Conservation (phyloP, 176 grass and related monocot species). For the Juncus effusus region DNA sequence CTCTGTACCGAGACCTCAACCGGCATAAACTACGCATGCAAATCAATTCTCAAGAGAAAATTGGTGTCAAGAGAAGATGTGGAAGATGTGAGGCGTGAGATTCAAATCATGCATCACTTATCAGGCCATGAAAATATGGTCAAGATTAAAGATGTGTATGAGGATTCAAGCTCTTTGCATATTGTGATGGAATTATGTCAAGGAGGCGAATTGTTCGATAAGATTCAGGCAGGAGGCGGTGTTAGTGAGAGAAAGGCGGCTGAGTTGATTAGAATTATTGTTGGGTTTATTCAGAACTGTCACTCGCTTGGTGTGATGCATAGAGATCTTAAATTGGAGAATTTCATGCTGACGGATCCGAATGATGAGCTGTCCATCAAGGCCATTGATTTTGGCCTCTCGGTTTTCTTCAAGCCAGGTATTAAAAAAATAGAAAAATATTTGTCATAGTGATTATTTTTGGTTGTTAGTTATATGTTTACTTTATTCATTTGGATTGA, state of each 20-base stretch:
- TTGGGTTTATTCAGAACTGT: conserved; percentile 76
- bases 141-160: conserved; percentile 85
- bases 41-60: conserved; percentile 79
- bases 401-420: conserved; percentile 88
- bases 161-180: conserved; percentile 59
- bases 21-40: conserved; percentile 85
- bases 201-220: conserved; percentile 89
- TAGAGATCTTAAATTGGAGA: conserved; percentile 90
- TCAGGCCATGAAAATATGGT: conserved; percentile 87
- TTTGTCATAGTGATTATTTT: conserved; percentile 6
- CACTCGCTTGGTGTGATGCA: conserved; percentile 97
- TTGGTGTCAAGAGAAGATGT: conserved; percentile 69
- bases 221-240: conserved; percentile 58
- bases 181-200: conserved; percentile 92
- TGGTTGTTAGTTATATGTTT: neutral
- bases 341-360: conserved; percentile 76
- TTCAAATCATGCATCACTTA: conserved; percentile 96
- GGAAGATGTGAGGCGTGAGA: conserved; percentile 84
- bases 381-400: conserved; percentile 95
- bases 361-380: conserved; percentile 85
- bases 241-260: conserved; percentile 84
- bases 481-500: conserved; percentile 10
- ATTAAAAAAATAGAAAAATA: conserved; percentile 20
- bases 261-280: conserved; percentile 78
- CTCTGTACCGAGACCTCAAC: conserved; percentile 78